Evolutionary conservation across 306 rosid species (phyloP).

Genomic region (Quercus rubra): DNA sequence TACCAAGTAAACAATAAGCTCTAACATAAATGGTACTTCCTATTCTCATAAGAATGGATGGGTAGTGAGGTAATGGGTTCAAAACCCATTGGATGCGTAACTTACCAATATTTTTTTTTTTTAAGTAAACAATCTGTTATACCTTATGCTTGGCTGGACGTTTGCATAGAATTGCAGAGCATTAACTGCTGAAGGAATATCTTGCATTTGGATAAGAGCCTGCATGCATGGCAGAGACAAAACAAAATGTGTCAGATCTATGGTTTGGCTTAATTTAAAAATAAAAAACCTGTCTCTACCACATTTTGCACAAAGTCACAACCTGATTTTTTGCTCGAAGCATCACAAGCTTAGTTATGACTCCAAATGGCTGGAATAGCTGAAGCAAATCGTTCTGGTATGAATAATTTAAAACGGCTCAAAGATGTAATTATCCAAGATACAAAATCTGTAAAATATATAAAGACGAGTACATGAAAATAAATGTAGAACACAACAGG

Average conservation of each 20-base stretch:
- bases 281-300: slow-evolving; percentile 3
- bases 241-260: neutral
- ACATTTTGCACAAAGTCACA: slow-evolving; percentile 16
- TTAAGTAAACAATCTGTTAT: neutral
- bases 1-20: no score
- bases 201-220: slow-evolving; percentile 99
- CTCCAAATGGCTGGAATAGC: slow-evolving; percentile 98
- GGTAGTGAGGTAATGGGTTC: no score
- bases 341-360: slow-evolving; percentile 97
- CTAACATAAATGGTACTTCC: no score
- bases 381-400: slow-evolving; percentile 94
- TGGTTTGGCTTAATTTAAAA: slow-evolving; percentile 1
- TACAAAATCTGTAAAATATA: neutral
- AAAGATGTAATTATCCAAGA: neutral
- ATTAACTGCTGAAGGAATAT: slow-evolving; percentile 73
- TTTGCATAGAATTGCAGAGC: slow-evolving; percentile 83
- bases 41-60: no score
- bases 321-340: slow-evolving; percentile 99
- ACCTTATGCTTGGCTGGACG: slow-evolving; percentile 93
- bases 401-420: slow-evolving; percentile 12
- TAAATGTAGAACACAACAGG: neutral
- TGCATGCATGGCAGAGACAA: slow-evolving; percentile 30
- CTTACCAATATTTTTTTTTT: no score
- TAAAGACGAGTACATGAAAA: neutral
- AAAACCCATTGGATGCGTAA: no score